Conservation (phyloP, 805 yeast species). For the Saturnispora diversa region DNA sequence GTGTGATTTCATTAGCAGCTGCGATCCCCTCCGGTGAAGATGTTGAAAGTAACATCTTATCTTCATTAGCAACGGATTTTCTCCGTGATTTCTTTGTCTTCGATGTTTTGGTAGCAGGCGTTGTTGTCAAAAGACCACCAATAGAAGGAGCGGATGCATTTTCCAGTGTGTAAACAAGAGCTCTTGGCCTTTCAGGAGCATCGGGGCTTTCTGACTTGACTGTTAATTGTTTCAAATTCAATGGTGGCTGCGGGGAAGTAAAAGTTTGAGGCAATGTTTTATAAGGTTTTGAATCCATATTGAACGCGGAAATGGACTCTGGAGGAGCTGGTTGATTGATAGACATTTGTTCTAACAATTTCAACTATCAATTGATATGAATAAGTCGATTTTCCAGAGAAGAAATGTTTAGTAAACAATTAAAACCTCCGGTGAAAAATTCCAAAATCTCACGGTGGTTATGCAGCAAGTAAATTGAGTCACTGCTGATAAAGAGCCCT, state of each 20-base stretch:
- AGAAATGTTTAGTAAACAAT: not conserved
- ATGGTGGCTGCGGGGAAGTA: not conserved
- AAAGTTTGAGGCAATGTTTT: not conserved
- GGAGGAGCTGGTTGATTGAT: not conserved
- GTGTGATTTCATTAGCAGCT: constrained; percentile 79
- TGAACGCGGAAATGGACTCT: not conserved
- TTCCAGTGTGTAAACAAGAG: not conserved
- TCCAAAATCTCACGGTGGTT: no score
- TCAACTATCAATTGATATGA: not conserved
- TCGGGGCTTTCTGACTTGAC: constrained; percentile 4
- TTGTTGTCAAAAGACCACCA: not conserved
- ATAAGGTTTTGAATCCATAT: not conserved
- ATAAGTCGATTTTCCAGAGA: not conserved
- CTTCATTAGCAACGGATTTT: constrained; percentile 17
- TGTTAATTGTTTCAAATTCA: not conserved
- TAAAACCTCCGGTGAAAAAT: not conserved
- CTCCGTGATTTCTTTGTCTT: constrained; percentile 9
- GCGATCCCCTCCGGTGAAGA: constrained; percentile 84
- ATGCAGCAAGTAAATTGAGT: no score
- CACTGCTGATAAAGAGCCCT: no score
- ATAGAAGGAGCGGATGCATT: not conserved
- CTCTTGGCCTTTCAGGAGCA: not conserved
- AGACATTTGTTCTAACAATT: no score
- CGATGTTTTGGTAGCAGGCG: not conserved
- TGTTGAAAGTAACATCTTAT: constrained; percentile 44